A percentile compares a stretch with the other conserved stretches of the same genome.
Conservation (phyloP, 2,329 filamentous ascomycete genomes). For the Didymella sp. region DNA sequence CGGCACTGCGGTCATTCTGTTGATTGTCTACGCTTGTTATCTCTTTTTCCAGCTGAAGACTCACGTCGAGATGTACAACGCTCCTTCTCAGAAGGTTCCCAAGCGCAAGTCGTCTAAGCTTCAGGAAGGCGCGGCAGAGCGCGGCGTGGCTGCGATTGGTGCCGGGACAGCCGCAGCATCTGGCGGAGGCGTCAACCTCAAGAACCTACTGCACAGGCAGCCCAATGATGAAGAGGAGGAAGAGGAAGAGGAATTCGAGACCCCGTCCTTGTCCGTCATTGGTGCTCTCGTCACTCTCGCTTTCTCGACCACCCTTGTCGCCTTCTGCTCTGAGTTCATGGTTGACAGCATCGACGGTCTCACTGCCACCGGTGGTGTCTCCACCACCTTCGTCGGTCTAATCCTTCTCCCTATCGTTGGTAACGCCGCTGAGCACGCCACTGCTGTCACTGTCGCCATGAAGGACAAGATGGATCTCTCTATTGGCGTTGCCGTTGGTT, state of each 20-base stretch:
- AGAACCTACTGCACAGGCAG: conserved; percentile 54
- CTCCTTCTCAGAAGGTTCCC: conserved; percentile 77
- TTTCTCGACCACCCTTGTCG: conserved; percentile 78
- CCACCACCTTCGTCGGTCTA: conserved; percentile 67
- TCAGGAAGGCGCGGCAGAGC: conserved; percentile 57
- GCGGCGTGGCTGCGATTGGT: conserved; percentile 61
- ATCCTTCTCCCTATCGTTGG: conserved; percentile 71
- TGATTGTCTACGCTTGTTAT: conserved; percentile 83
- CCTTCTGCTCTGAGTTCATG: conserved; percentile 75
- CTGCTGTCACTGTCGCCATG: conserved; percentile 66
- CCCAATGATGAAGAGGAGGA: conserved; percentile 47
- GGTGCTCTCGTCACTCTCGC: conserved; percentile 76
- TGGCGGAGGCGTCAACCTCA: conserved; percentile 58
- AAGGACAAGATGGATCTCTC: conserved; percentile 75
- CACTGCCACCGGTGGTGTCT: conserved; percentile 57
- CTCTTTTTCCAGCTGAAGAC: conserved; percentile 92
- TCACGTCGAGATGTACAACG: conserved; percentile 80
- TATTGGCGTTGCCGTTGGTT: conserved; percentile 70
- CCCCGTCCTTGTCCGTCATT: conserved; percentile 75
- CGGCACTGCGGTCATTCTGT: conserved; percentile 78
- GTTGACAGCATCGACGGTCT: conserved; percentile 65
- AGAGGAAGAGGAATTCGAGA: conserved; percentile 72
- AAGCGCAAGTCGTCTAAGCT: conserved; percentile 59
- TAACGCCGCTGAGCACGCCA: conserved; percentile 71
- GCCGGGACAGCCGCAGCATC: conserved; percentile 59